Base-by-base conservation (phyloP, 164 flowering plant species). In the Sedum album region DNA sequence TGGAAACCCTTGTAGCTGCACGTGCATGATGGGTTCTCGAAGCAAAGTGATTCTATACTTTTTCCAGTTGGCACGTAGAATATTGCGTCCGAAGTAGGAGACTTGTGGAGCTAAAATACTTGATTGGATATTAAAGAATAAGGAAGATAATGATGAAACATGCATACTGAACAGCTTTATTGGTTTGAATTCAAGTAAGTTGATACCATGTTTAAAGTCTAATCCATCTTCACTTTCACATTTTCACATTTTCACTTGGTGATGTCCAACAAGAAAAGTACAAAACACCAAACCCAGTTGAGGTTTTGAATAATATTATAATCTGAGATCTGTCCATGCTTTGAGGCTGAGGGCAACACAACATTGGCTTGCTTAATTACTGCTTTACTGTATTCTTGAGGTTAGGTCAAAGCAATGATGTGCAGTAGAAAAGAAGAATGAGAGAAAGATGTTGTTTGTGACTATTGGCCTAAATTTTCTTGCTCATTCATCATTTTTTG, bases 111-210 rank as follows among this genome's bases (percentile, higher is more conserved):
- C 28, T 23, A 11, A 23, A 23, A 23, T 28, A 53, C 60, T 53
- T 53, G 60, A 53, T 53, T 30, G 60, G 60, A 4, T 8, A 53
- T 55, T 23, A 26, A 51, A 55, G 23, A 55, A 55, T 55, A 25
- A 23, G 60, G 17, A 55, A 55, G 60, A 30, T 55, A 25, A 55
- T 55, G 31, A 55, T 55, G 60, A 55, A 55, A 55, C 60, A 25
- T 55, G 60, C 60, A 6, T 26, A 55, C 3, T 25, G 25, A 55
- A 55, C 14, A 4, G 60, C 60, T 55, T 55, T 55, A 26, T 55
- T 23, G 25, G 60, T 55, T 55, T 55, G 60, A 55, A 23, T 30
- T 55, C 25, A 55, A 25, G 23, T 55, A 48, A 2, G 31, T 3
- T 55, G 28, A 10, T 25, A 31, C 60, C 60, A 55, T 23, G 31